Evolutionary conservation across 1,284 basidiomycete genomes (phyloP).

Genomic region (Trametes sp.): DNA sequence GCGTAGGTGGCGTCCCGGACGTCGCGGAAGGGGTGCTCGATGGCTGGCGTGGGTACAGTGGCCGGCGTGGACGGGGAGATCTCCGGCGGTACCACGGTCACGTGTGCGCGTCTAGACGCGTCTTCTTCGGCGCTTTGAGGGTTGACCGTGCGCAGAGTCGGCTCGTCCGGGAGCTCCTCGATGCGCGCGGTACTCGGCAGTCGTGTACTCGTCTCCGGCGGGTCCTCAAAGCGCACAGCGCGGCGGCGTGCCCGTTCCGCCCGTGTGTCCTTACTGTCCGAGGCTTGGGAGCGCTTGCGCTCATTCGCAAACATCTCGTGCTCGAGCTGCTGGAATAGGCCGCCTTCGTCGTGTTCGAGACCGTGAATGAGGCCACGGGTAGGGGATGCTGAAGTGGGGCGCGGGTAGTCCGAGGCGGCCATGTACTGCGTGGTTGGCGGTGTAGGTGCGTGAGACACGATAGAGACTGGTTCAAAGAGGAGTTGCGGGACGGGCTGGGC

Average conservation of each 20-base stretch:
- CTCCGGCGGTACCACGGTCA: neutral
- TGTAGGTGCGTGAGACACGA: neutral
- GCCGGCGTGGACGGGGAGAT: too few relatives aligned
- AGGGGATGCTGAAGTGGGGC: neutral
- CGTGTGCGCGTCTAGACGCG: neutral
- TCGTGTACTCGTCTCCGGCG: neutral
- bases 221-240: slow-evolving; percentile 1
- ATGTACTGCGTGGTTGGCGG: neutral
- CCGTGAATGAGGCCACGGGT: neutral
- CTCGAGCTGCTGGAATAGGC: slow-evolving; percentile 6
- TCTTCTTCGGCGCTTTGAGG: neutral
- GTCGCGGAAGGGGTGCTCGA: slow-evolving; percentile 16
- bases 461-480: slow-evolving; percentile 4
- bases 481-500: neutral
- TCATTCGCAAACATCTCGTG: slow-evolving; percentile 14
- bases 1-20: slow-evolving; percentile 16
- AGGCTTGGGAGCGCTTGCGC: too few relatives aligned
- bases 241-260: slow-evolving; percentile 3
- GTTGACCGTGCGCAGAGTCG: neutral
- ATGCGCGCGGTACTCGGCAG: neutral
- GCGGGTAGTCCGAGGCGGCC: neutral
- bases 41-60: too few relatives aligned
- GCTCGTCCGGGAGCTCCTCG: slow-evolving; percentile 11
- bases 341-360: neutral
- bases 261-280: neutral